phyloP scores from a whole-genome alignment of 805 yeast genomes.

The Yamadazyma olivae region DNA sequence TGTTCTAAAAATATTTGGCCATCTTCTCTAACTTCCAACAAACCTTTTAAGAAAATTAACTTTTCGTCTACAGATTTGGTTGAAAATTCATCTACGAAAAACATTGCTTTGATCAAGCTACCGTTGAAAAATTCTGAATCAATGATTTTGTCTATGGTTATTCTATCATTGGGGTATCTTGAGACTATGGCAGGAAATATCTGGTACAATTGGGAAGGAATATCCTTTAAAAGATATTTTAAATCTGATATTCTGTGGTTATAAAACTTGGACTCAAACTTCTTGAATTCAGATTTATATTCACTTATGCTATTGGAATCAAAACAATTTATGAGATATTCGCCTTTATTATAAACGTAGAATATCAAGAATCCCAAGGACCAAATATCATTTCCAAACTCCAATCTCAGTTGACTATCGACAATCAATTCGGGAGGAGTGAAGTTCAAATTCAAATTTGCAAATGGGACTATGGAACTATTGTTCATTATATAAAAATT shows the following conservation, averaged over 20 bases:
- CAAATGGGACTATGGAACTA: slow-evolving; percentile 77
- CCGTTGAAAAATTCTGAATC: slow-evolving; percentile 76
- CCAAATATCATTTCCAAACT: slow-evolving; percentile 75
- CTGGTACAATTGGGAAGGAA: slow-evolving; percentile 56
- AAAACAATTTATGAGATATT: slow-evolving; percentile 38
- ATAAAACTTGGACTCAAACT: slow-evolving; percentile 45
- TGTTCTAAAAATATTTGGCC: slow-evolving; percentile 22
- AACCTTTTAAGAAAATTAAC: slow-evolving; percentile 62
- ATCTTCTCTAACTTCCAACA: slow-evolving; percentile 34
- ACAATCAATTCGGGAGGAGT: slow-evolving; percentile 82
- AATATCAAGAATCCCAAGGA: slow-evolving; percentile 77
- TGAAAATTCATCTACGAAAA: slow-evolving; percentile 78
- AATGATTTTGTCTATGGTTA: slow-evolving; percentile 64
- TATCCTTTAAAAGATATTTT: slow-evolving; percentile 46
- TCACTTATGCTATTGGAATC: slow-evolving; percentile 54
- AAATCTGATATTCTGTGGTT: slow-evolving; percentile 32
- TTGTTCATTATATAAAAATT: slow-evolving; percentile 68
- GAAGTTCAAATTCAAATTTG: slow-evolving; percentile 68
- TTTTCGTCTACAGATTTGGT: slow-evolving; percentile 71
- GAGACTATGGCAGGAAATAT: slow-evolving; percentile 53
- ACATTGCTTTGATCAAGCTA: slow-evolving; percentile 74
- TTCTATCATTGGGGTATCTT: slow-evolving; percentile 55
- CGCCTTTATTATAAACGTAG: slow-evolving; percentile 60
- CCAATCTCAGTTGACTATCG: slow-evolving; percentile 52
- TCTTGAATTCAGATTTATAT: slow-evolving; percentile 53